phyloP scores from a whole-genome alignment of 306 rosid genomes.

The Medicago ruthenica region DNA sequence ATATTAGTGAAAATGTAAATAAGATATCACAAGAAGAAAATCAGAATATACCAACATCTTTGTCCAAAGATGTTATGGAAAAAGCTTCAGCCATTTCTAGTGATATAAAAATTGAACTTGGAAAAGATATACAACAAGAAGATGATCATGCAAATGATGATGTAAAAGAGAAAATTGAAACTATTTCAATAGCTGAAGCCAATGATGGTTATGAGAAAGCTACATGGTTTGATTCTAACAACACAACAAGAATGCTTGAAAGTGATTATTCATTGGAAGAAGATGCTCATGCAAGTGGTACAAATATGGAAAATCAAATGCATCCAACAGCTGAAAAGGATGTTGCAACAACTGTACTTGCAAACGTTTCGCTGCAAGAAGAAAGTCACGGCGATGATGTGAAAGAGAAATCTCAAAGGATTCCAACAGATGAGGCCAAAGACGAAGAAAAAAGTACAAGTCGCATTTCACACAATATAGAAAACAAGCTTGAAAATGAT shows the following conservation, averaged over 20 bases:
- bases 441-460: conserved; percentile 41
- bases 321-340: conserved; percentile 36
- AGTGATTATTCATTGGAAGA: conserved; percentile 37
- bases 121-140: conserved; percentile 4
- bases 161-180: conserved; percentile 42
- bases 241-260: conserved; percentile 30
- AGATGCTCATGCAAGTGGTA: conserved; percentile 40
- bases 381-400: conserved; percentile 35
- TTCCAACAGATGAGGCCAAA: conserved; percentile 35
- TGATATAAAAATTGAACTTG: conserved; percentile 42
- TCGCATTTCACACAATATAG: conserved; percentile 37
- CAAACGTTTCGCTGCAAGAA: conserved; percentile 36
- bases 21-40: conserved; percentile 46
- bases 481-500: conserved; percentile 31
- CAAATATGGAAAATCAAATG: conserved; percentile 28
- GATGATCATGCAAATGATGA: conserved; percentile 36
- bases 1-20: conserved; percentile 38
- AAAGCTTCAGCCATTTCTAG: conserved; percentile 38
- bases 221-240: conserved; percentile 35
- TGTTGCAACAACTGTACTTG: conserved; percentile 40
- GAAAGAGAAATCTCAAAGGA: conserved; percentile 42
- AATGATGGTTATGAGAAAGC: conserved; percentile 42
- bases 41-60: conserved; percentile 34
- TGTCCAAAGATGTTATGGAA: conserved; percentile 38
- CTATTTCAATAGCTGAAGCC: conserved; percentile 39